Percentiles rank a stretch among this genome's conserved stretches.
phyloP scores from a whole-genome alignment of 2,329 filamentous ascomycete genomes.

The Colletotrichum filicis region DNA sequence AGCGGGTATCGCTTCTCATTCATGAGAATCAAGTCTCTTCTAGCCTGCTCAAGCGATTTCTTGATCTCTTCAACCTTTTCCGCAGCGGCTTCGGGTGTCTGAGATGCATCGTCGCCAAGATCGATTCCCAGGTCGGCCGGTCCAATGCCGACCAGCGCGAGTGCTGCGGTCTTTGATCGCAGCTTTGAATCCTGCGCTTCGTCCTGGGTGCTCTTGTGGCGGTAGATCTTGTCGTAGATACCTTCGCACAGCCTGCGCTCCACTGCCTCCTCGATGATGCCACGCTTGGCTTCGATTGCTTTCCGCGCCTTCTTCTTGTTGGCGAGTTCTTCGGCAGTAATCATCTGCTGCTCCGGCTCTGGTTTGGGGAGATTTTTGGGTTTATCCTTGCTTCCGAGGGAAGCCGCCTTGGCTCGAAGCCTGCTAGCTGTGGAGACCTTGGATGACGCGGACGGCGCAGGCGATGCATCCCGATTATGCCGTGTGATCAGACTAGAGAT shows the following conservation, averaged over 20 bases:
- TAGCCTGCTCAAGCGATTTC: slow-evolving; percentile 76
- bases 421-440: slow-evolving; percentile 67
- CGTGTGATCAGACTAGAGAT: slow-evolving; percentile 82
- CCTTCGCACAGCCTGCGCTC: slow-evolving; percentile 87
- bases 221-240: slow-evolving; percentile 89
- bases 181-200: slow-evolving; percentile 95
- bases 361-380: slow-evolving; percentile 53
- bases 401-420: slow-evolving; percentile 65
- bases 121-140: slow-evolving; percentile 86
- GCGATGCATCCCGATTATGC: slow-evolving; percentile 75
- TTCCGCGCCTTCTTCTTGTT: slow-evolving; percentile 83
- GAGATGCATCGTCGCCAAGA: slow-evolving; percentile 65
- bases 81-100: slow-evolving; percentile 66
- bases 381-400: slow-evolving; percentile 64
- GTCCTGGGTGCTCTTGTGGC: slow-evolving; percentile 90
- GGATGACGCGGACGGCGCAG: slow-evolving; percentile 64
- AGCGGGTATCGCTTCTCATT: slow-evolving; percentile 87
- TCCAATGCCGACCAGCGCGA: slow-evolving; percentile 92
- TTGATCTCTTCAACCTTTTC: slow-evolving; percentile 76
- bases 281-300: slow-evolving; percentile 80
- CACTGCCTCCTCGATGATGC: slow-evolving; percentile 87
- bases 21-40: slow-evolving; percentile 81
- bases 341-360: slow-evolving; percentile 80
- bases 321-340: slow-evolving; percentile 86
- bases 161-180: slow-evolving; percentile 90